Percentiles rank a stretch among this genome's conserved stretches.
Evolutionary conservation across 1,284 basidiomycete species (phyloP).

Genomic region (Phylloporus sp.): DNA sequence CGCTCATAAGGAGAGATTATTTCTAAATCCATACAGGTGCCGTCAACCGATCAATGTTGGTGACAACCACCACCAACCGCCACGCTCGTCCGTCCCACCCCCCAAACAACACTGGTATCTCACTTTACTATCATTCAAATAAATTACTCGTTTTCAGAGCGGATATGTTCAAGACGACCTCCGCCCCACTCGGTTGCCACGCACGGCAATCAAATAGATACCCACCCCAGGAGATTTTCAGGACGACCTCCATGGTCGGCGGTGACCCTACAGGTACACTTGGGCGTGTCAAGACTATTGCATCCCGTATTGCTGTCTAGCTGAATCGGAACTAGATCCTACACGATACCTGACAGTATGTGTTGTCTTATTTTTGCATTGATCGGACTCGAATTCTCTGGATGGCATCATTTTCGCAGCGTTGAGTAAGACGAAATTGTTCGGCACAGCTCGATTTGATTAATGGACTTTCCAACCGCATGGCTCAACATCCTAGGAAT

Average conservation of each 20-base stretch:
- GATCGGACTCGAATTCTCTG: neutral
- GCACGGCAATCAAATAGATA: neutral
- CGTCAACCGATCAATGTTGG: slow-evolving; percentile 26
- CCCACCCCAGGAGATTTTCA: neutral
- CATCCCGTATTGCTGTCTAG: neutral
- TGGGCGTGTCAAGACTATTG: no score
- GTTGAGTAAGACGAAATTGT: neutral
- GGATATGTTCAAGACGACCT: neutral
- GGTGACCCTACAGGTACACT: neutral
- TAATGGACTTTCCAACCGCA: neutral
- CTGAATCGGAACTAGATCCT: neutral
- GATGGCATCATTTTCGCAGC: slow-evolving; percentile 5
- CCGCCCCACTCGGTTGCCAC: neutral
- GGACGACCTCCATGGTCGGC: neutral
- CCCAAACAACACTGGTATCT: neutral
- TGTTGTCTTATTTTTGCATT: neutral
- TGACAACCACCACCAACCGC: slow-evolving; percentile 1
- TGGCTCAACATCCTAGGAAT: neutral
- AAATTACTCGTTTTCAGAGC: neutral
- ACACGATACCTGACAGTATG: neutral
- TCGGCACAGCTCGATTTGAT: neutral
- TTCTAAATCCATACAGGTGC: slow-evolving; percentile 22
- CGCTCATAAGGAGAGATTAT: slow-evolving; percentile 26
- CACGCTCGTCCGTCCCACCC: neutral
- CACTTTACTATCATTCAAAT: neutral